Base-by-base conservation (phyloP, 805 yeast species). In the Wickerhamomyces bovis region DNA sequence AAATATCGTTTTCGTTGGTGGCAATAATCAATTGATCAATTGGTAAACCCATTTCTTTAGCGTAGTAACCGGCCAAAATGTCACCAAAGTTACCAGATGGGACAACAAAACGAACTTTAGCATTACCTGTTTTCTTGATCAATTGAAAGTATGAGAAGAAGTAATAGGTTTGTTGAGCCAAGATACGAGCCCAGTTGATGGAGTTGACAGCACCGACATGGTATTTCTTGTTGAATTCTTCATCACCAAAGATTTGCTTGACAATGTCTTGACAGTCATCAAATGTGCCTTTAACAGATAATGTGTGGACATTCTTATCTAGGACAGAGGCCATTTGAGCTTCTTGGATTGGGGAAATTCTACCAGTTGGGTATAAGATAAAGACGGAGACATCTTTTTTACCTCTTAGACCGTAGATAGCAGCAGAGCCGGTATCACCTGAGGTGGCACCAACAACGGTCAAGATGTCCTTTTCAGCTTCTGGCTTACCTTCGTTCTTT, bases 71-170 rank as follows among this genome's bases (percentile, higher is more conserved):
- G 25, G 99, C 99, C 48, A 94, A 78, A 50, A 94, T 90, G 65
- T 94, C 99, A 65, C 99, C 99, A 67, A 94, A 94, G 76, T 94
- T 94, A 63, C 99, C 99, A 48, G 95, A 85, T 56, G 99, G 99
- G 41, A 94, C 99, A 40, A 94, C 95, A 63, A 79, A 94, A 56
- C 87, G 84, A 47, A 87, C 80, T 56, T 77, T 78, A 25, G 66
- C 66, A 31, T 59, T 52, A 38, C 67, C 72, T 41, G 57, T 40
- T 43, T 66, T 57, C 53, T 76, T 79, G 47, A 67, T 54, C 46
- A 86, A 69, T 64, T 81, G 82, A 78, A 94, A 90, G 73, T 82
- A 94, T 6, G 98, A 80, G 67, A 86, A 81, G 76, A 90, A 94
- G 72, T 94, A 94, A 71, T 94, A 94, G 20, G 99, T 90, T 65